Evolutionary conservation across 129 eudicot genomes (phyloP), one percentile per base, ranked within the genome.

Genomic region (Oenanthe sinensis): DNA sequence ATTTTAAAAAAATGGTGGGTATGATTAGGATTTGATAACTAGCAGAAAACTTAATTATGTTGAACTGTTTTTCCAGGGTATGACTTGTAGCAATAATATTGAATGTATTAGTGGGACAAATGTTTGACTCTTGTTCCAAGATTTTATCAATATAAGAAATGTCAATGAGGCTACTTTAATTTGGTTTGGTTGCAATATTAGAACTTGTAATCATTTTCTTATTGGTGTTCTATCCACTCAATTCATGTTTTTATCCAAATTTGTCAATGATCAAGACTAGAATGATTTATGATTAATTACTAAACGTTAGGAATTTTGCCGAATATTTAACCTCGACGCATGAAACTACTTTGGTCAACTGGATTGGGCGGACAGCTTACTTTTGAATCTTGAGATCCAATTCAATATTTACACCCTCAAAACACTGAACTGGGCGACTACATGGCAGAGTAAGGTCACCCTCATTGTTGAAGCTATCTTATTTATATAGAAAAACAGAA

Each of bases 31-130:
- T 22, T 7, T 60, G 28, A 22, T 60, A 19, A 22, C 6, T 26
- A n/a, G 20, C 13, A 37, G 22, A 69, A 30, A 69, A 2, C 9
- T 0, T 7, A 37, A 3, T 71, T 17, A 42, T 12, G 7, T 71
- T 70, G 9, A 19, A 71, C 14, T 71, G 12, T 37, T 69, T 19
- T 37, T 17, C 24, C 5, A 33, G 8, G 24, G 3, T 71, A 4
- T 8, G 28, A 37, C 48, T 65, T 42, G 24, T 1, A 42, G 2
- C 14, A 71, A 42, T 20, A 5, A 0, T 40, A 37, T 16, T 20
- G n/a, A 71, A 71, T 71, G 48, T 40, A 7, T 7, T 40, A 71
- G 75, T 42, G 75, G 75, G 36, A 42, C 75, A 71, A 44, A 39
- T 42, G 75, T 40, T 71, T 71, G 75, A 71, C 75, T 42, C 50